Conservation (phyloP, 441 rosid genomes). For the Eruca vesicaria region DNA sequence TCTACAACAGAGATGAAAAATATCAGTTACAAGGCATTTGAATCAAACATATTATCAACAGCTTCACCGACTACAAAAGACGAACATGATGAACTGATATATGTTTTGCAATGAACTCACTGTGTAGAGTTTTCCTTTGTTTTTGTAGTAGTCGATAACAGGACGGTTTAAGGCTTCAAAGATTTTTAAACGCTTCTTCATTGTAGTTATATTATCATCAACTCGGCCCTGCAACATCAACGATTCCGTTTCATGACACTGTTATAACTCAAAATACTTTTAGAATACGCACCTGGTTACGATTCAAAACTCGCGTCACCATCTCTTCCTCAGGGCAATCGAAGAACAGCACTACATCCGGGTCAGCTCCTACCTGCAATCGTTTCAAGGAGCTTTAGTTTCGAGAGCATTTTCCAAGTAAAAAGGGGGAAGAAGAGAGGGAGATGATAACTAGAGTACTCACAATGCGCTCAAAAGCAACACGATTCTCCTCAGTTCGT, state of each 20-base stretch:
- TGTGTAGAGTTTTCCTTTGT: slow-evolving; percentile 73
- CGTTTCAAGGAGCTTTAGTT: neutral
- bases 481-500: slow-evolving; percentile 71
- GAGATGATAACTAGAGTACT: slow-evolving; percentile 27
- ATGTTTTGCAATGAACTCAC: slow-evolving; percentile 37
- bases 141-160: slow-evolving; percentile 70
- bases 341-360: slow-evolving; percentile 77
- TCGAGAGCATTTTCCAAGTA: neutral
- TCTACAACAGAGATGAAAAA: slow-evolving; percentile 48
- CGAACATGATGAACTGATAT: neutral
- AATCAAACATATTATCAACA: slow-evolving; percentile 4
- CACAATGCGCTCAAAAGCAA: slow-evolving; percentile 63
- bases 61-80: neutral
- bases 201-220: slow-evolving; percentile 85
- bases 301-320: slow-evolving; percentile 85
- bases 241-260: neutral
- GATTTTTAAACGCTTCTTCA: slow-evolving; percentile 72
- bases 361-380: slow-evolving; percentile 69
- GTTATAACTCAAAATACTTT: slow-evolving; percentile 2
- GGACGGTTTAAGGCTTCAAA: slow-evolving; percentile 68
- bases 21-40: neutral
- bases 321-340: slow-evolving; percentile 90
- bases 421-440: neutral
- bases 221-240: slow-evolving; percentile 70
- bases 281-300: slow-evolving; percentile 64